These are phyloP conservation scores for Beauveria varroae DNA, from an alignment of 2,329 filamentous ascomycete genomes.

Conservation along the genomic window DNA sequence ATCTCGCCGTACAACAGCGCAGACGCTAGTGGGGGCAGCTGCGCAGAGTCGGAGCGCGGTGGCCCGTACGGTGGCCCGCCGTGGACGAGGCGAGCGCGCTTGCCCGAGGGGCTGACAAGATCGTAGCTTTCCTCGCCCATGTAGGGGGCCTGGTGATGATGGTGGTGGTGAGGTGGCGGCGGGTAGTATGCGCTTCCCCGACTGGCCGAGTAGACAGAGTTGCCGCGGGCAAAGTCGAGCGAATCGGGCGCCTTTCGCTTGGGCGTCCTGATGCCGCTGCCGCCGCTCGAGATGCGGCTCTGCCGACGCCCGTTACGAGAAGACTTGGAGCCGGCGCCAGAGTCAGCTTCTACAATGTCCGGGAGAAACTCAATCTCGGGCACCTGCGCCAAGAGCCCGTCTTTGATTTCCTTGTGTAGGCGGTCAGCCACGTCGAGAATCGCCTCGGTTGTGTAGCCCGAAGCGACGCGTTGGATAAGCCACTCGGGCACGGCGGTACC, in stretches of 20 bases:
- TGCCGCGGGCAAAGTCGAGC: conserved; percentile 1
- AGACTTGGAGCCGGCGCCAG: conserved; percentile 3
- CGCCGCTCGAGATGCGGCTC: conserved; percentile 10
- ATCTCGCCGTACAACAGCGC: conserved; percentile 2
- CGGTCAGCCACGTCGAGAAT: conserved; percentile 40
- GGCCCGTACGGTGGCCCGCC: not conserved
- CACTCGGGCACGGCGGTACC: conserved; percentile 40
- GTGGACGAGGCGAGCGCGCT: conserved; percentile 17
- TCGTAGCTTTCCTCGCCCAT: conserved; percentile 12
- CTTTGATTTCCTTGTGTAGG: conserved; percentile 37
- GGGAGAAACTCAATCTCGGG: conserved; percentile 54
- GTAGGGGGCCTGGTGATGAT: not conserved
- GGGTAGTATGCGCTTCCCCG: not conserved
- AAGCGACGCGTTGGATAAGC: conserved; percentile 38
- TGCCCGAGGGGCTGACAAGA: conserved; percentile 16
- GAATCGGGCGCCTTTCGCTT: conserved; percentile 20
- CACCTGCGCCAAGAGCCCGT: conserved; percentile 35
- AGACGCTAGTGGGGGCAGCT: conserved; percentile 4
- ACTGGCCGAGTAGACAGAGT: not conserved
- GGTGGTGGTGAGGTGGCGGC: not conserved
- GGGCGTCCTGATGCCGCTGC: conserved; percentile 14
- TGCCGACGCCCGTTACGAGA: conserved; percentile 15
- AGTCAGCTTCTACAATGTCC: conserved; percentile 37
- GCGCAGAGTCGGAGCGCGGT: conserved; percentile 3
- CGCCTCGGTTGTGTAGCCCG: conserved; percentile 39